Percentiles rank a stretch among this genome's conserved stretches.
Evolutionary conservation across 257 asterid species (phyloP).

Genomic region (Przewalskia tangutica): DNA sequence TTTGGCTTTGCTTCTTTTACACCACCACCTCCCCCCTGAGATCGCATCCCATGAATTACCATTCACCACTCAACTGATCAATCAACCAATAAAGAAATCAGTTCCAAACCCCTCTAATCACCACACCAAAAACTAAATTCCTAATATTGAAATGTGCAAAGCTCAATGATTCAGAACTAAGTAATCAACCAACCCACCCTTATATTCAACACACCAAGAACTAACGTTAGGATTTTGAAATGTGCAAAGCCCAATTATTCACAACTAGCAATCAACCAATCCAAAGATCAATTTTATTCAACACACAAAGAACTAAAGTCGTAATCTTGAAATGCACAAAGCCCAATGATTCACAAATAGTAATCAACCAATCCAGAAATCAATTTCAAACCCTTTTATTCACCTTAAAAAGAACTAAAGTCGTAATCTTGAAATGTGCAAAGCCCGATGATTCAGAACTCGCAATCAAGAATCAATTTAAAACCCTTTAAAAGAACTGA

Average conservation of each 20-base stretch:
- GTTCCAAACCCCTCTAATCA: neutral
- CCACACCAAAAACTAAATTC: neutral
- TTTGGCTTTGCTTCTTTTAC: constrained; percentile 28
- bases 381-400: neutral
- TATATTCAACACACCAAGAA: neutral
- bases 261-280: neutral
- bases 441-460: too few relatives aligned
- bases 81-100: neutral
- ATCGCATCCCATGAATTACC: constrained; percentile 40
- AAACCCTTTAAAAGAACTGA: neutral
- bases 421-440: neutral
- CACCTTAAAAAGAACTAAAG: neutral
- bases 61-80: constrained; percentile 5
- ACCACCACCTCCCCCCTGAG: constrained; percentile 52
- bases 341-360: neutral
- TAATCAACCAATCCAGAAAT: neutral
- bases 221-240: neutral
- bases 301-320: neutral
- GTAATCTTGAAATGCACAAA: neutral
- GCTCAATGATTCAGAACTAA: neutral
- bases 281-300: neutral
- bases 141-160: neutral
- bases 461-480: neutral
- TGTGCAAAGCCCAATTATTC: neutral
- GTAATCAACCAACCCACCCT: neutral